These are phyloP conservation scores for Buddleja alternifolia DNA, from an alignment of 257 asterid species.

Conservation along the genomic window DNA sequence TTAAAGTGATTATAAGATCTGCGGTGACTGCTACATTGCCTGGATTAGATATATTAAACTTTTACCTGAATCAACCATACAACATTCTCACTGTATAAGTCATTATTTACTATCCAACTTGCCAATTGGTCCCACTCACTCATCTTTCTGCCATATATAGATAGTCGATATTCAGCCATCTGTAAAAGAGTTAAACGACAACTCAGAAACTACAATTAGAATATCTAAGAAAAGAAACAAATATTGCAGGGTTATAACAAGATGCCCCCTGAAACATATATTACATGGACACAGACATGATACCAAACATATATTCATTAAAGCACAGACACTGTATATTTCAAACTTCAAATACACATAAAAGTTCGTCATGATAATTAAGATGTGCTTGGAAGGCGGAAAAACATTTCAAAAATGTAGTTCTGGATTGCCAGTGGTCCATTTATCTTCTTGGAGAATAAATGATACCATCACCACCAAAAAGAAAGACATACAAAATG, in stretches of 20 bases:
- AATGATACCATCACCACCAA: background rate
- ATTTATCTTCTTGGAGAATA: background rate
- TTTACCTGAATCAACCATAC: constrained; percentile 82
- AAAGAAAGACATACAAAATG: background rate
- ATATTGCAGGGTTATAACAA: background rate
- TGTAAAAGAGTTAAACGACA: constrained; percentile 37
- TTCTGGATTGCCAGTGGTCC: background rate
- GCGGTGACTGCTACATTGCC: background rate
- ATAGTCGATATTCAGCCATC: constrained; percentile 86
- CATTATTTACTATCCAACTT: constrained; percentile 79
- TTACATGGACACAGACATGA: background rate
- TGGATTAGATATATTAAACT: background rate
- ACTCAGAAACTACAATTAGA: constrained; percentile 21
- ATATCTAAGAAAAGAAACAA: background rate
- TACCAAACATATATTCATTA: background rate
- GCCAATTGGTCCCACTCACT: constrained; percentile 88
- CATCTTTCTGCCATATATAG: constrained; percentile 79
- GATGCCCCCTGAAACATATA: background rate
- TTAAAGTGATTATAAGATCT: constrained; percentile 1
- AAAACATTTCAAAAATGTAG: constrained; percentile 6
- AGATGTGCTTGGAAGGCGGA: background rate
- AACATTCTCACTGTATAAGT: constrained; percentile 75
- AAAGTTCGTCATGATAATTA: background rate
- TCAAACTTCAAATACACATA: background rate
- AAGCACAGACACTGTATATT: background rate